These are phyloP conservation scores for Ganoderma leucocontextum DNA, from an alignment of 1,284 basidiomycete species.

Conservation along the genomic window DNA sequence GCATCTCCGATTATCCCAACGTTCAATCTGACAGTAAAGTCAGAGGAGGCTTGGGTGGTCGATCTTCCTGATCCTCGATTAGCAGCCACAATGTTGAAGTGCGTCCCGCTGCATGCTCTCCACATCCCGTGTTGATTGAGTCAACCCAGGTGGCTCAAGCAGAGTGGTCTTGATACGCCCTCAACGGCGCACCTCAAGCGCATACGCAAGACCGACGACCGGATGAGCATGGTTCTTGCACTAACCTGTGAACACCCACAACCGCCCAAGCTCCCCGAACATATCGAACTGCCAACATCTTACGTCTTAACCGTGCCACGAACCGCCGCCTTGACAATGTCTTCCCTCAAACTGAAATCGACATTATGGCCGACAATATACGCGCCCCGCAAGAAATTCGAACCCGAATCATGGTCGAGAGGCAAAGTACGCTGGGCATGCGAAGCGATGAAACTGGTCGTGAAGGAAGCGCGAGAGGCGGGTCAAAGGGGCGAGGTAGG, in stretches of 20 bases:
- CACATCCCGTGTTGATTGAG: constrained; percentile 12
- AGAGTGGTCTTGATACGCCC: constrained; percentile 63
- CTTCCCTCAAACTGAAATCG: constrained; percentile 73
- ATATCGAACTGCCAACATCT: constrained; percentile 51
- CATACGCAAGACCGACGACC: constrained; percentile 63
- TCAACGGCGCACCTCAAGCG: constrained; percentile 83
- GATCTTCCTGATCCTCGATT: constrained; percentile 76
- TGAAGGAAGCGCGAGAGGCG: constrained; percentile 60
- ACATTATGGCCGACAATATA: constrained; percentile 85
- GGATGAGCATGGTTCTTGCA: constrained; percentile 61
- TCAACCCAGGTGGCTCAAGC: constrained; percentile 68
- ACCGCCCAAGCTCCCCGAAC: constrained; percentile 39
- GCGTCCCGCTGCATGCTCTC: constrained; percentile 30
- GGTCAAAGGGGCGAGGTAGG: constrained; percentile 63
- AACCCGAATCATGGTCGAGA: constrained; percentile 72
- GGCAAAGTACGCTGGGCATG: constrained; percentile 76
- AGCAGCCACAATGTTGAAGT: constrained; percentile 75
- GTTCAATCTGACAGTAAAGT: neutral
- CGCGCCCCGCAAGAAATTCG: constrained; percentile 75
- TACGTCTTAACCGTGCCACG: constrained; percentile 73
- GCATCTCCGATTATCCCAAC: no score
- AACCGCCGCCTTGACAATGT: constrained; percentile 73
- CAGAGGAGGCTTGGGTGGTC: constrained; percentile 81
- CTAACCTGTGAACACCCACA: constrained; percentile 40
- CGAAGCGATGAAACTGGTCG: constrained; percentile 66